Evolutionary conservation across 2,329 filamentous ascomycete genomes (phyloP).

Genomic region (Alternaria sp.): DNA sequence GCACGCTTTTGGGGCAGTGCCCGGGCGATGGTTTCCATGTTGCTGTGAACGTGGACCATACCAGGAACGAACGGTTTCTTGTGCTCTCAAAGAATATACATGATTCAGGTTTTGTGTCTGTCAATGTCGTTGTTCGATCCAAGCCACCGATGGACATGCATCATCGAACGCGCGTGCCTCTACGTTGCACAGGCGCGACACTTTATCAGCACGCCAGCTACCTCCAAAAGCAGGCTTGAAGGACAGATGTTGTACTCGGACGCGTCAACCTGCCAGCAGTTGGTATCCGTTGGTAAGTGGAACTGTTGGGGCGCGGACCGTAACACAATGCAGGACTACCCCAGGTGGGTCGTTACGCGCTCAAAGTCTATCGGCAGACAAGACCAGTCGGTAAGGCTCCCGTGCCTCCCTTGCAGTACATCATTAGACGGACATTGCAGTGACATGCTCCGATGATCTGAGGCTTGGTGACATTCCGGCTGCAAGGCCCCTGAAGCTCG

Average conservation of each 20-base stretch:
- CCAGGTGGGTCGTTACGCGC: constrained; percentile 16
- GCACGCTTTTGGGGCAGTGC: constrained; percentile 4
- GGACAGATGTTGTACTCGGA: constrained; percentile 29
- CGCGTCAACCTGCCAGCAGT: constrained; percentile 32
- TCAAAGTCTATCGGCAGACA: constrained; percentile 12
- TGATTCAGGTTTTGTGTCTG: not conserved
- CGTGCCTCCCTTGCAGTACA: constrained; percentile 4
- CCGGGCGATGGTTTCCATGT: constrained; percentile 3
- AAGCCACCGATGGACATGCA: constrained; percentile 35
- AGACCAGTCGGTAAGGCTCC: constrained; percentile 20
- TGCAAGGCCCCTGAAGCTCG: constrained; percentile 9
- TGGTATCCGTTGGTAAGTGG: constrained; percentile 29
- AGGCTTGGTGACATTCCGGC: constrained; percentile 7
- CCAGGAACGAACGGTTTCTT: not conserved
- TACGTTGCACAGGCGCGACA: constrained; percentile 26
- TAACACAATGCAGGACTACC: constrained; percentile 31
- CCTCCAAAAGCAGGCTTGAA: constrained; percentile 18
- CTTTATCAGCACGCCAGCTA: constrained; percentile 29
- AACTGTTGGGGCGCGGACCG: constrained; percentile 38
- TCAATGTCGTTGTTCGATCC: constrained; percentile 17
- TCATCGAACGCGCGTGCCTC: constrained; percentile 20
- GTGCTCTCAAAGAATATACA: not conserved
- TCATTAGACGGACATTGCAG: constrained; percentile 5
- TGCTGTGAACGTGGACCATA: not conserved
- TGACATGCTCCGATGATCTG: constrained; percentile 19